These are phyloP conservation scores for Cichorium intybus DNA, from an alignment of 140 eudicot genomes.

Conservation along the genomic window DNA sequence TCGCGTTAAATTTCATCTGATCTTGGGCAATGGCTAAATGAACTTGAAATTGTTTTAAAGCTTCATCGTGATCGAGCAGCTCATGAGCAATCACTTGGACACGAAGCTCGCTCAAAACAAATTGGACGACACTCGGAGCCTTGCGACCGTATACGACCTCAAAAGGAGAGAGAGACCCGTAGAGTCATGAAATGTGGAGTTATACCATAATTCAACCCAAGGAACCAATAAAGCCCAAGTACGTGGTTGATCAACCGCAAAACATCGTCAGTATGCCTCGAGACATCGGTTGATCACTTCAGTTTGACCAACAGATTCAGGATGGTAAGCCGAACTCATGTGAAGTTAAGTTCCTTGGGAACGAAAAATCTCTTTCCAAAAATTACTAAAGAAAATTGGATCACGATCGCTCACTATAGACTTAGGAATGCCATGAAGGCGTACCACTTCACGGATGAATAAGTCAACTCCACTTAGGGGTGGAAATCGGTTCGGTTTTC, in stretches of 20 bases:
- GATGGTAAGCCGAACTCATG: neutral
- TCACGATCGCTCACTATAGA: neutral
- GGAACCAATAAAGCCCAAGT: neutral
- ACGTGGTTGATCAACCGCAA: neutral
- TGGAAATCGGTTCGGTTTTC: too few species aligned
- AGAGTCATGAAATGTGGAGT: neutral
- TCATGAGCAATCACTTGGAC: too few species aligned
- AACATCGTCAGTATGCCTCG: neutral
- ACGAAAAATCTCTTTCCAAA: too few species aligned
- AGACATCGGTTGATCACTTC: neutral
- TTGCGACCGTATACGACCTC: neutral
- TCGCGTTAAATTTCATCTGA: neutral
- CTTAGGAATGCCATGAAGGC: neutral
- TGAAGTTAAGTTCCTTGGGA: neutral
- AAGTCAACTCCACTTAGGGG: too few species aligned
- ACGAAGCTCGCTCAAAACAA: neutral
- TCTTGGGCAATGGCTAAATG: neutral
- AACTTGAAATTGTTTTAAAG: neutral
- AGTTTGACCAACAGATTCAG: neutral
- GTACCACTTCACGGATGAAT: neutral
- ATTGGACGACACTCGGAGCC: neutral
- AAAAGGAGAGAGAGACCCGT: too few species aligned
- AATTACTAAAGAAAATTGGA: neutral
- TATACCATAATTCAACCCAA: neutral
- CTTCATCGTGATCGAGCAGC: too few species aligned